These are phyloP conservation scores for Lachnellula suecica DNA, from an alignment of 2,329 filamentous ascomycete genomes.

Conservation along the genomic window DNA sequence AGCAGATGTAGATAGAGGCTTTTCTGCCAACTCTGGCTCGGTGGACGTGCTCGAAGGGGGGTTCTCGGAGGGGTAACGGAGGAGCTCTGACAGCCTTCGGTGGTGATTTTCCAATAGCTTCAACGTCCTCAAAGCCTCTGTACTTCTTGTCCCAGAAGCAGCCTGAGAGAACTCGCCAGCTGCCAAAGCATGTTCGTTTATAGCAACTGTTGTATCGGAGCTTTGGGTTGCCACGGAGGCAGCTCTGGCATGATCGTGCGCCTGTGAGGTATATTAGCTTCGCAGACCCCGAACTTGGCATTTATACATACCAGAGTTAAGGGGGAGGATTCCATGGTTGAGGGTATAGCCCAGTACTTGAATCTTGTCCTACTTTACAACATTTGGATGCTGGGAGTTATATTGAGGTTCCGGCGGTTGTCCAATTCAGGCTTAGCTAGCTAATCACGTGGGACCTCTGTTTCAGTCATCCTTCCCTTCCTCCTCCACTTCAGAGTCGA, in stretches of 20 bases:
- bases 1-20: constrained; percentile 30
- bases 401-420: not conserved
- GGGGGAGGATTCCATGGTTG: constrained; percentile 66
- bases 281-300: not conserved
- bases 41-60: constrained; percentile 20
- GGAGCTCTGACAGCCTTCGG: constrained; percentile 74
- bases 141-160: constrained; percentile 65
- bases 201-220: constrained; percentile 74
- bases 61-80: constrained; percentile 60
- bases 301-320: constrained; percentile 58
- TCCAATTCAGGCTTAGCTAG: no score
- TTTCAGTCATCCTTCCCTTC: no score
- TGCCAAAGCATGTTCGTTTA: constrained; percentile 83
- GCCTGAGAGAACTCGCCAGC: constrained; percentile 87
- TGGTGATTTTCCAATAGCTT: constrained; percentile 87
- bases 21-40: constrained; percentile 29
- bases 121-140: constrained; percentile 79
- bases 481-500: no score
- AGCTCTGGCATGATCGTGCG: constrained; percentile 85
- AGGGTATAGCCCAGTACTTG: constrained; percentile 2
- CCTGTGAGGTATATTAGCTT: constrained; percentile 47
- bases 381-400: not conserved
- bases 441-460: no score
- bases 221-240: constrained; percentile 71
- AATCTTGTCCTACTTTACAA: not conserved